Base-by-base conservation (phyloP, 1,284 basidiomycete genomes). In the Sporisorium graminicola region DNA sequence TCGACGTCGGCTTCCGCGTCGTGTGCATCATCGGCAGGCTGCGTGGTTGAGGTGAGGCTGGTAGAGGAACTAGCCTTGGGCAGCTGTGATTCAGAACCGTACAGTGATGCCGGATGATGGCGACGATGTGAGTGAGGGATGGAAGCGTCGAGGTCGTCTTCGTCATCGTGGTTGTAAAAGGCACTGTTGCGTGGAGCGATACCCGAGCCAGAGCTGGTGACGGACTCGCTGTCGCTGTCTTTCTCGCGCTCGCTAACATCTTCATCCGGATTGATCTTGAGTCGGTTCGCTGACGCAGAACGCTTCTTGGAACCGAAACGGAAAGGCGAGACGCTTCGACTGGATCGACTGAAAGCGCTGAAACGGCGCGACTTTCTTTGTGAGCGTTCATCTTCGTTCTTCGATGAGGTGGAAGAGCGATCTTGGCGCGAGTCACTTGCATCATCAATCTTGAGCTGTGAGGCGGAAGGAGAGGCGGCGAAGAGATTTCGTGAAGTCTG, bases 111-210 rank as follows among this genome's bases (percentile, higher is more conserved):
- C 18, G 70, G 64, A 35, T 64, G 65, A 9, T 22, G 54, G 5
- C 31, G 58, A 26, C 58, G 49, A 24, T 63, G 71, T 2, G 62
- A 60, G 16, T 57, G 65, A 24, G 60, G 54, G 2, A 58, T 40
- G 27, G 52, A 44, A 20, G 53, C 16, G 27, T 68, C 65, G 20
- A 50, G 56, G 18, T 71, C 69, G 14, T 72, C 74, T 1, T 65
- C 58, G 13, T 68, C 74, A 24, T 72, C 43, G 0, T 53, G 56
- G 33, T 55, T 46, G 63, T 63, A 61, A 57, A 81, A 81, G n/a
- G 79, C 79, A 27, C 58, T 81, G 60, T 79, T 79, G 7, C 79
- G 49, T 0, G 79, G 79, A 0, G 60, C 62, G 52, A 81, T 73
- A n/a, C 77, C 77, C 5, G 65, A 62, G 13, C 52, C 61, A 12